Base-by-base conservation (phyloP, 2,329 filamentous ascomycete species). In the Talaromyces verruculosus region DNA sequence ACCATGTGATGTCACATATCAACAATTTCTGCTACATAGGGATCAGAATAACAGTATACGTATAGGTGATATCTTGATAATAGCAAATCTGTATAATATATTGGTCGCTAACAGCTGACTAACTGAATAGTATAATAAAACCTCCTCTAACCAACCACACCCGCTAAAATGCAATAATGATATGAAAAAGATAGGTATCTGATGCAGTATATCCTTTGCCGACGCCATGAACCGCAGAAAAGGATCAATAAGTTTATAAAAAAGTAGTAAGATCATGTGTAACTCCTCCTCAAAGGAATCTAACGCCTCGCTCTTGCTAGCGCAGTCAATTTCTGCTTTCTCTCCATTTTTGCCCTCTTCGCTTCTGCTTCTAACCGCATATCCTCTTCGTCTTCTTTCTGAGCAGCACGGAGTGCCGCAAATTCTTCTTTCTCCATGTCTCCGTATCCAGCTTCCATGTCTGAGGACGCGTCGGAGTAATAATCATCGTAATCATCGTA, bases 361-460 rank as follows among this genome's bases (percentile, higher is more conserved):
- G 81, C 77, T 55, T 75, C 75, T 68, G 77, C 74, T 71, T 84
- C 82, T 39, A 72, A 67, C 4, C 73, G 76, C 67, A 78, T 70
- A 65, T 83, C 81, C 70, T 80, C 74, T 68, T 82, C 81, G 65
- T 84, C 82, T 68, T 84, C 82, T 64, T 72, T 73, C 61, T 74
- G 77, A 6, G 82, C 82, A 47, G 69, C 71, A 64, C 73, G 76
- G 39, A 81, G 69, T 7, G 82, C 81, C 15, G 68, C 67, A 25
- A 72, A 73, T 70, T 84, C 82, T 71, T 84, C 82, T 30, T 75
- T 68, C 64, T 81, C 80, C 59, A 84, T 71, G 67, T 83, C 81
- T 61, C 77, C 73, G 22, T 80, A 73, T 25, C 81, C 82, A 60
- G 81, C 82, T 71, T 84, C 82, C 82, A 84, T 84, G 67, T 82